These are phyloP conservation scores for Plantago lanceolata DNA, from an alignment of 305 asterid genomes.

Conservation along the genomic window DNA sequence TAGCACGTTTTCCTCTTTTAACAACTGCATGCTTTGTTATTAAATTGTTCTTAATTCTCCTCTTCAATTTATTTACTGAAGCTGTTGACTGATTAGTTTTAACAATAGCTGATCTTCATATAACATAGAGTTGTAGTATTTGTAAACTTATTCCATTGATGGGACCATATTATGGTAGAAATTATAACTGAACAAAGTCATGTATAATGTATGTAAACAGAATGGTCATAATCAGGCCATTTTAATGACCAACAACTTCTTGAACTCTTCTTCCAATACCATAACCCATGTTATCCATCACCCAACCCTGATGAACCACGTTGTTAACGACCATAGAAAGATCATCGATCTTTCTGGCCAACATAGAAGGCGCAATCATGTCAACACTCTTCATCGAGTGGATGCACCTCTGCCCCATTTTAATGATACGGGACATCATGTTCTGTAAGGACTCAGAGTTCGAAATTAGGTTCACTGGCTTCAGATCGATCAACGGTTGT, in stretches of 20 bases:
- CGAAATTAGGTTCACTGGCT: background rate
- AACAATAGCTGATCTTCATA: too few species aligned
- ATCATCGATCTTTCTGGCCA: slow-evolving; percentile 21
- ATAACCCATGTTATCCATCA: slow-evolving; percentile 5
- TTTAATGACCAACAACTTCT: background rate
- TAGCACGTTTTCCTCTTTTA: too few species aligned
- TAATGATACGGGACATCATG: slow-evolving; percentile 1
- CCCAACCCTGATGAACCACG: slow-evolving; percentile 14
- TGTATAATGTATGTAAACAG: too few species aligned
- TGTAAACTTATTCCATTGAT: too few species aligned
- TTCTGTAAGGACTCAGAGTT: slow-evolving; percentile 12
- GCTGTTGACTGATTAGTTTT: too few species aligned
- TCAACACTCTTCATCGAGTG: slow-evolving; percentile 15
- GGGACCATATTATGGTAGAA: too few species aligned
- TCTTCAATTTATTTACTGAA: too few species aligned
- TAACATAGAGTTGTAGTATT: too few species aligned
- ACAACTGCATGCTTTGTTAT: too few species aligned
- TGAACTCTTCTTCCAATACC: background rate
- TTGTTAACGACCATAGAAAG: slow-evolving; percentile 15
- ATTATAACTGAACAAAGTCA: too few species aligned
- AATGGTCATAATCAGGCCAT: too few species aligned
- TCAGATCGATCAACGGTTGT: slow-evolving; percentile 13
- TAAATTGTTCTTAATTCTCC: too few species aligned
- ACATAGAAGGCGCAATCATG: slow-evolving; percentile 6
- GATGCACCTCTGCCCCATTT: slow-evolving; percentile 7